Base-by-base conservation (phyloP, 2,329 filamentous ascomycete species). In the Sporothrix mexicana region DNA sequence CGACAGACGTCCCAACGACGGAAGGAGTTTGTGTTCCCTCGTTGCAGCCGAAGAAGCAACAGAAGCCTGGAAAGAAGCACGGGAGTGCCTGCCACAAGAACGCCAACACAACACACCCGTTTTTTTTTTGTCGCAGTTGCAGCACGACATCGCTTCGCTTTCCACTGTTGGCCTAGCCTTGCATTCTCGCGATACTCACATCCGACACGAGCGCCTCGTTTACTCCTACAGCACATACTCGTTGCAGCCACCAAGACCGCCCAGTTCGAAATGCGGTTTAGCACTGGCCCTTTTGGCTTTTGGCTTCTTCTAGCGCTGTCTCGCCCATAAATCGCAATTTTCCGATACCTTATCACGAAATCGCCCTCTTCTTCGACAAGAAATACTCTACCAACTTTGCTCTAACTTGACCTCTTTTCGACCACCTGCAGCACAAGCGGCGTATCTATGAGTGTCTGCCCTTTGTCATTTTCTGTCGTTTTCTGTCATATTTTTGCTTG, bases 381-480 rank as follows among this genome's bases (percentile, higher is more conserved):
- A 55, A 55, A 23, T 9, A 23, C 9, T 20, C 23, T 55, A 36
- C 30, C 30, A 12, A 25, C 30, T 10, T 25, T 3, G 12, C 41
- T 4, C 61, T 4, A n/a, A 30, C 43, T 67, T n/a, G 62, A 67
- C 45, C 62, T 67, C 20, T 51, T 49, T 51, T 51, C 62, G 61
- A 51, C 62, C 20, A 67, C 62, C 62, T 51, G 62, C 62, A 67
- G 45, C 62, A 67, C 62, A 67, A 67, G 62, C 62, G 62, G 62
- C 23, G 45, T 36, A 5, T 7, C 3, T 36, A 36, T 13, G 15
- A 30, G 7, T 47, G 57, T 36, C 30, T 4, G 15, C 57, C 3
- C 36, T 30, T n/a, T 17, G 6, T 49, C 23, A 15, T 30, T 8
- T 20, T 49, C 4, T 20, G 10, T 8, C 25, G 10, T 45, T 10